A percentile compares a stretch with the other conserved stretches of the same genome.
phyloP scores from a whole-genome alignment of 176 grass and related monocot genomes.

The Triticum timopheevii region DNA sequence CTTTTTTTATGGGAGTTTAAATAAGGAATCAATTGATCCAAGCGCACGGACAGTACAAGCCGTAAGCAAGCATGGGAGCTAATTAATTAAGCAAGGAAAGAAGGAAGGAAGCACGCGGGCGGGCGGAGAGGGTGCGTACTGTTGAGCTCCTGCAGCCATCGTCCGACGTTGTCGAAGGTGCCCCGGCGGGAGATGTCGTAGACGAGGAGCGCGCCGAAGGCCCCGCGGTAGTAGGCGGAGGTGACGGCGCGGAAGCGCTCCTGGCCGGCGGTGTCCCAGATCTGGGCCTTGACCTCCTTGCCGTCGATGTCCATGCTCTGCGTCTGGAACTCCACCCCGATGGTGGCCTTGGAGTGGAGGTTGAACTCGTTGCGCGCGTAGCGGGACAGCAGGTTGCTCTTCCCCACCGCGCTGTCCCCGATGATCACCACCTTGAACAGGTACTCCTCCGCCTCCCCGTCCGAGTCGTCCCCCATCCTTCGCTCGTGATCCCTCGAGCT shows the following conservation, averaged over 20 bases:
- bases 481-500: background rate
- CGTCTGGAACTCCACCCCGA: conserved; percentile 76
- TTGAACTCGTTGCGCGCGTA: conserved; percentile 75
- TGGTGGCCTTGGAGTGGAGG: conserved; percentile 72
- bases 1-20: background rate
- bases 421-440: conserved; percentile 77
- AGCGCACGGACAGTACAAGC: background rate
- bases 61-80: background rate
- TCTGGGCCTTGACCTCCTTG: conserved; percentile 95
- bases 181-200: conserved; percentile 60
- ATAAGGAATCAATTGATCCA: background rate
- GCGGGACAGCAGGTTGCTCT: conserved; percentile 62
- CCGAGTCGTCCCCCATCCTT: conserved; percentile 49
- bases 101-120: background rate
- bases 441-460: conserved; percentile 67
- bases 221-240: conserved; percentile 61
- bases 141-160: conserved; percentile 67
- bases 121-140: conserved; percentile 10
- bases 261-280: conserved; percentile 97
- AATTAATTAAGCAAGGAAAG: background rate
- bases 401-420: conserved; percentile 67
- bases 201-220: conserved; percentile 65
- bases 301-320: conserved; percentile 68
- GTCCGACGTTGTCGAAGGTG: conserved; percentile 60
- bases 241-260: conserved; percentile 79